Evolutionary conservation across 805 yeast species (phyloP).

Genomic region (Lipomyces yamadae): DNA sequence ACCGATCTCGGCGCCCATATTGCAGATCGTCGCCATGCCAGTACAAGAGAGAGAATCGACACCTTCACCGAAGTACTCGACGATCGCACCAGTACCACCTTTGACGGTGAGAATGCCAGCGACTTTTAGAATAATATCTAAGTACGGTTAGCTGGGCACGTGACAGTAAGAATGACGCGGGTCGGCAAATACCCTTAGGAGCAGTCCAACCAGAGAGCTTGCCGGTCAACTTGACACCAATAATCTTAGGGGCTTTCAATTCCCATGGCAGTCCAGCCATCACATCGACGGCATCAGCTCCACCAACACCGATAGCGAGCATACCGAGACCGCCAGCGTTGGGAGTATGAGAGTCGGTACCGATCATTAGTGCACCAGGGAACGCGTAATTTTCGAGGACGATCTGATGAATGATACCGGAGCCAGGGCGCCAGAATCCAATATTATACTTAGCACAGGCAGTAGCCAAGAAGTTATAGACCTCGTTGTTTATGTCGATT

Average conservation of each 20-base stretch:
- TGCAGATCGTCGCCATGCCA: conserved; percentile 99
- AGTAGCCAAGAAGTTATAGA: conserved; percentile 88
- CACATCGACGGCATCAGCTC: conserved; percentile 99
- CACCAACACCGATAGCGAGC: conserved; percentile 99
- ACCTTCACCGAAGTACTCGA: conserved; percentile 97
- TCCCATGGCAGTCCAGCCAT: conserved; percentile 98
- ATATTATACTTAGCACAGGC: conserved; percentile 95
- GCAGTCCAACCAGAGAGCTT: conserved; percentile 90
- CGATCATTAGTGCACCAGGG: conserved; percentile 96
- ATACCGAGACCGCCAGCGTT: conserved; percentile 99
- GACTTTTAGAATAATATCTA: conserved; percentile 84
- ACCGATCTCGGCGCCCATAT: conserved; percentile 99
- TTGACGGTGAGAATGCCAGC: conserved; percentile 94
- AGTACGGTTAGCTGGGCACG: background rate
- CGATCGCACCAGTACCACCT: conserved; percentile 97
- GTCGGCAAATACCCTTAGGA: conserved; percentile 60
- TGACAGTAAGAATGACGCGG: background rate
- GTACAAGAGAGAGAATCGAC: conserved; percentile 87
- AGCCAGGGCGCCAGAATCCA: conserved; percentile 99
- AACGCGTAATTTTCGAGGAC: conserved; percentile 95
- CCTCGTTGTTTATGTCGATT: conserved; percentile 86
- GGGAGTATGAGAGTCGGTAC: conserved; percentile 98
- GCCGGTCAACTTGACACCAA: conserved; percentile 95
- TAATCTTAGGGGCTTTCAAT: conserved; percentile 91
- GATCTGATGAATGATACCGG: conserved; percentile 98